A percentile compares a stretch with the other conserved stretches of the same genome.
These are phyloP conservation scores for Parasarocladium wereldwijsianum DNA, from an alignment of 2,329 filamentous ascomycete genomes.

Conservation along the genomic window DNA sequence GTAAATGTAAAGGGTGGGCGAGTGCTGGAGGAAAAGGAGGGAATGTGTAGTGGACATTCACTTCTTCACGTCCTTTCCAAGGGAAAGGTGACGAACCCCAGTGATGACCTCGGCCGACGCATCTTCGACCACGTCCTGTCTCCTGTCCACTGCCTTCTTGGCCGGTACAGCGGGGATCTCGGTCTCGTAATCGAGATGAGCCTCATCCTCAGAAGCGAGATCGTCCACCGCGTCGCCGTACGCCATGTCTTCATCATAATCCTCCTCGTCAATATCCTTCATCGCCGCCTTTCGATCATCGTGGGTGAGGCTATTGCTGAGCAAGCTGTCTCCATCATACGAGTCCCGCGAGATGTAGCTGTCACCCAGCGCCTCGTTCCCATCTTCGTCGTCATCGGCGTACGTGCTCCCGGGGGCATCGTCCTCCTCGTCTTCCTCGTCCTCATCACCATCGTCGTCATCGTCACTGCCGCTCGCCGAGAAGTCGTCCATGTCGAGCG, in stretches of 20 bases:
- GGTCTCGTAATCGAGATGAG: slow-evolving; percentile 4
- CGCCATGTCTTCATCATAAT: slow-evolving; percentile 22
- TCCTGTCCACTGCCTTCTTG: slow-evolving; percentile 10
- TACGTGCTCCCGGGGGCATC: slow-evolving; percentile 28
- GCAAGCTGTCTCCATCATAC: slow-evolving; percentile 27
- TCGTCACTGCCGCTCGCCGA: slow-evolving; percentile 59
- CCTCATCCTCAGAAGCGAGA: slow-evolving; percentile 5
- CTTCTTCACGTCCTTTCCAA: slow-evolving; percentile 24
- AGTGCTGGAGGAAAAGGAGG: background rate
- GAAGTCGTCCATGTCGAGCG: slow-evolving; percentile 77
- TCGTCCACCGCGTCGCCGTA: slow-evolving; percentile 13
- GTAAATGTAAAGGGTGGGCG: background rate
- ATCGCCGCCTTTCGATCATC: slow-evolving; percentile 25
- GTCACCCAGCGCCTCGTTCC: slow-evolving; percentile 32
- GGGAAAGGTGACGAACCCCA: slow-evolving; percentile 37
- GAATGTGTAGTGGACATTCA: slow-evolving; percentile 6
- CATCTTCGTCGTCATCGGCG: slow-evolving; percentile 29
- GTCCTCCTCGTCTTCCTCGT: slow-evolving; percentile 27
- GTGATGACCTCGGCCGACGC: slow-evolving; percentile 42
- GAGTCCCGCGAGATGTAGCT: slow-evolving; percentile 41
- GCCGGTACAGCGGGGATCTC: background rate
- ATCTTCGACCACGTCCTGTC: slow-evolving; percentile 24
- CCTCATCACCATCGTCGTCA: slow-evolving; percentile 36
- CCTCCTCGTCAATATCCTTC: slow-evolving; percentile 23
- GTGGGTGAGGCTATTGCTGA: slow-evolving; percentile 29